Percentiles rank a stretch among this genome's conserved stretches.
These are phyloP conservation scores for Huiozyma sinensis DNA, from an alignment of 805 yeast genomes.

Conservation along the genomic window DNA sequence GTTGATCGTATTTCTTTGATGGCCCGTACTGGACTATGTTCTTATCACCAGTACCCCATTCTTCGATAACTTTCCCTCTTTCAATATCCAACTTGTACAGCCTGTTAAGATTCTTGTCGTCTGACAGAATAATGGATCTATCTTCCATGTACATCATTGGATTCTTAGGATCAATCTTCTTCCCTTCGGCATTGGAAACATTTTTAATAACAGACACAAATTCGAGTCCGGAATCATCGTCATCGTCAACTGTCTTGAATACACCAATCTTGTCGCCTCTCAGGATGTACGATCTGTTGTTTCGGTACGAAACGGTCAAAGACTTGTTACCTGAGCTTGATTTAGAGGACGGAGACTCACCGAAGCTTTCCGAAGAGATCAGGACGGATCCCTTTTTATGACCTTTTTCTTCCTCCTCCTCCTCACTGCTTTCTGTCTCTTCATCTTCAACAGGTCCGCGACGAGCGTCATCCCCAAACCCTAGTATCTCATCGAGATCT, in stretches of 20 bases:
- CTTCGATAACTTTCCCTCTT: slow-evolving; percentile 76
- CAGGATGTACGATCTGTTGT: slow-evolving; percentile 67
- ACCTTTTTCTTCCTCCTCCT: slow-evolving; percentile 31
- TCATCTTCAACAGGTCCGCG: slow-evolving; percentile 22
- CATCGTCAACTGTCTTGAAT: slow-evolving; percentile 45
- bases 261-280: slow-evolving; percentile 76
- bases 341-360: slow-evolving; percentile 7
- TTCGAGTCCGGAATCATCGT: slow-evolving; percentile 34
- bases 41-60: slow-evolving; percentile 52
- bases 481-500: slow-evolving; percentile 26
- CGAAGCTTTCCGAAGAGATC: slow-evolving; percentile 14
- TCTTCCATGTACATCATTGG: slow-evolving; percentile 75
- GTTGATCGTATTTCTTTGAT: slow-evolving; percentile 59
- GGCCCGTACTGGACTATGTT: slow-evolving; percentile 56
- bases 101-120: slow-evolving; percentile 32
- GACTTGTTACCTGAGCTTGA: slow-evolving; percentile 39
- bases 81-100: slow-evolving; percentile 70
- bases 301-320: slow-evolving; percentile 58
- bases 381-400: slow-evolving; percentile 21
- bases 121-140: slow-evolving; percentile 54
- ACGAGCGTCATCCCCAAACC: slow-evolving; percentile 25
- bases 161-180: slow-evolving; percentile 43
- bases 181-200: slow-evolving; percentile 42
- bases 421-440: slow-evolving; percentile 29
- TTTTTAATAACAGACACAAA: slow-evolving; percentile 60